Percentiles rank a stretch among this genome's conserved stretches.
phyloP scores from a whole-genome alignment of 179 eudicot genomes.

The Dionaea muscipula region DNA sequence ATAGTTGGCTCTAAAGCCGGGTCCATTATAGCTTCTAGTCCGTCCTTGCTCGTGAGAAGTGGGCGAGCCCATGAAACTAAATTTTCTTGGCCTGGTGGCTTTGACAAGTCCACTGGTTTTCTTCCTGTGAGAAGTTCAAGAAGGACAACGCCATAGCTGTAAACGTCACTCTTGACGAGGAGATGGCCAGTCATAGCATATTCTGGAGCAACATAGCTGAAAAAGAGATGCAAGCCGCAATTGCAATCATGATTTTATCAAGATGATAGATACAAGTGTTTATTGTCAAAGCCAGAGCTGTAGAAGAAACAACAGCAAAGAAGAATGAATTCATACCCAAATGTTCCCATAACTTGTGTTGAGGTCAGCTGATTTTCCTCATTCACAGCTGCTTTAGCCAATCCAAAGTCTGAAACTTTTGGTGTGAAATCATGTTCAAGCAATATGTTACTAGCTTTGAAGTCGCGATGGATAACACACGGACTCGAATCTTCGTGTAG shows the following conservation, averaged over 20 bases:
- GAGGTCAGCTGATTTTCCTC: conserved; percentile 60
- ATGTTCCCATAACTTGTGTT: conserved; percentile 96
- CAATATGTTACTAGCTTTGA: conserved; percentile 91
- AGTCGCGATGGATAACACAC: conserved; percentile 91
- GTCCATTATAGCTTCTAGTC: conserved; percentile 53
- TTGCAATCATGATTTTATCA: neutral
- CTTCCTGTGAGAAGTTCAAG: conserved; percentile 90
- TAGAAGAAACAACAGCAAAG: neutral
- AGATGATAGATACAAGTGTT: neutral
- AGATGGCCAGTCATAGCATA: conserved; percentile 99
- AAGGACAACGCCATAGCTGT: conserved; percentile 96
- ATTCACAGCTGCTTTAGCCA: conserved; percentile 70
- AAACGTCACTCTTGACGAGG: conserved; percentile 91
- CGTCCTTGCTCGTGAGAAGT: conserved; percentile 53
- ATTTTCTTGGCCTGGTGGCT: conserved; percentile 91
- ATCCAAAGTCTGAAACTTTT: conserved; percentile 92
- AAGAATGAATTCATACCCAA: conserved; percentile 46
- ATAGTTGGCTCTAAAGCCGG: conserved; percentile 24
- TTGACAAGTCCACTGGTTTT: conserved; percentile 83
- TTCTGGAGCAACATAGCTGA: conserved; percentile 92
- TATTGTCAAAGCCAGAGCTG: neutral
- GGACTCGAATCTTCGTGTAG: conserved; percentile 97
- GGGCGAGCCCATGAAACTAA: conserved; percentile 93
- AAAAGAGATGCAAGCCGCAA: conserved; percentile 3
- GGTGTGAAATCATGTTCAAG: conserved; percentile 85